Percentiles rank a stretch among this genome's conserved stretches.
phyloP scores from a whole-genome alignment of 1,139 yeast genomes.

The Sugiyamaella xylanicola region DNA sequence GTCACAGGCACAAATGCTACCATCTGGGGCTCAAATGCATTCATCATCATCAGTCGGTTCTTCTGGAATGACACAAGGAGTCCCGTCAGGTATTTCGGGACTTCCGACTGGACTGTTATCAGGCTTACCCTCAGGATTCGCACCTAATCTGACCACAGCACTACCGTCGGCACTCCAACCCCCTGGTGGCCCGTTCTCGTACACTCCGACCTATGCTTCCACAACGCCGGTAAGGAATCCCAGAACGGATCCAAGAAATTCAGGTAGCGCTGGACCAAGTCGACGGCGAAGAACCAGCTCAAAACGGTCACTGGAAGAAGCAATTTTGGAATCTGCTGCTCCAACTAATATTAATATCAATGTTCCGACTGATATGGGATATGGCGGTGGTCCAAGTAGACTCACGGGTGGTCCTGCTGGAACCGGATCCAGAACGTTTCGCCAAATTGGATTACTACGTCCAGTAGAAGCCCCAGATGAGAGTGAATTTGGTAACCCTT shows the following conservation, averaged over 20 bases:
- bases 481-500: slow-evolving; percentile 24
- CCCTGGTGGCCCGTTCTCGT: slow-evolving; percentile 27
- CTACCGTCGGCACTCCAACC: slow-evolving; percentile 8
- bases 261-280: slow-evolving; percentile 22
- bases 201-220: slow-evolving; percentile 32
- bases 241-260: slow-evolving; percentile 11
- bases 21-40: slow-evolving; percentile 4
- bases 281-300: slow-evolving; percentile 36
- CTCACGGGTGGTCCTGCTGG: slow-evolving; percentile 18
- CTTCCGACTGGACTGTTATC: background rate
- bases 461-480: slow-evolving; percentile 16
- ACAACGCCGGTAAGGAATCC: slow-evolving; percentile 29
- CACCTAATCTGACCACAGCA: slow-evolving; percentile 1
- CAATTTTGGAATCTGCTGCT: slow-evolving; percentile 34
- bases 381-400: slow-evolving; percentile 13
- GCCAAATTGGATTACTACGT: slow-evolving; percentile 10
- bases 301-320: slow-evolving; percentile 38
- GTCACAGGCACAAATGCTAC: slow-evolving; percentile 4
- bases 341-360: slow-evolving; percentile 31
- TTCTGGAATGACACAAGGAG: slow-evolving; percentile 6
- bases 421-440: slow-evolving; percentile 10
- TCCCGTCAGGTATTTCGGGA: too few species aligned
- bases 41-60: background rate
- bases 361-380: slow-evolving; percentile 16
- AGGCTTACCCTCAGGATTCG: slow-evolving; percentile 7